phyloP scores from a whole-genome alignment of 768 basidiomycete species.

The Auriscalpium vulgare region DNA sequence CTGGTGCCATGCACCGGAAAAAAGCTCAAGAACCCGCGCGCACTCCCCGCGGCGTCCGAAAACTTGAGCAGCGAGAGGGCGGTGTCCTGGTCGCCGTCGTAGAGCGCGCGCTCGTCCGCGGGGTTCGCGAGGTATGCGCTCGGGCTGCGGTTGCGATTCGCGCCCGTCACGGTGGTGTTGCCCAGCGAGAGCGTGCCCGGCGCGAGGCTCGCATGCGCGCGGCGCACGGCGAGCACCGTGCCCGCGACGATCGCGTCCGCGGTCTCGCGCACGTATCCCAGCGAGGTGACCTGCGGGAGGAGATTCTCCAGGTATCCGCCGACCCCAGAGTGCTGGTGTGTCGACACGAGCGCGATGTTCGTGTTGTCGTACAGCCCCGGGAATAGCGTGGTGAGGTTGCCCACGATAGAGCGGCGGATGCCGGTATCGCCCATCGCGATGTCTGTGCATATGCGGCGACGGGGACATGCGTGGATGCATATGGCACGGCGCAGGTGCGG shows the following conservation, averaged over 20 bases:
- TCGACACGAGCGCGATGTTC: conserved; percentile 73
- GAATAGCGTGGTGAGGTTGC: conserved; percentile 44
- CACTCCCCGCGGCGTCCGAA: conserved; percentile 46
- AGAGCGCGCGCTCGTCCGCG: conserved; percentile 54
- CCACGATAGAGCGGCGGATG: conserved; percentile 59
- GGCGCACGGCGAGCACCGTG: conserved; percentile 58
- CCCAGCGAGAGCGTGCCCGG: conserved; percentile 56
- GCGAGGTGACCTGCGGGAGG: conserved; percentile 65
- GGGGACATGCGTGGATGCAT: background rate
- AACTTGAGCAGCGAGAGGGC: conserved; percentile 62
- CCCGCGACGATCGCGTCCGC: conserved; percentile 67
- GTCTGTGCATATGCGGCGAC: conserved; percentile 31
- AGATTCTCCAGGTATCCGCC: conserved; percentile 76
- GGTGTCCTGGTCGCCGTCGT: conserved; percentile 69
- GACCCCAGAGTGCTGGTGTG: conserved; percentile 72
- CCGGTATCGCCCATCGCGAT: conserved; percentile 81
- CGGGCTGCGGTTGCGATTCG: conserved; percentile 69
- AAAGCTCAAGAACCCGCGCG: conserved; percentile 64
- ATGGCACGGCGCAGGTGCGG: background rate
- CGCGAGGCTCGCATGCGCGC: conserved; percentile 55
- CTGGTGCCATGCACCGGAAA: conserved; percentile 78
- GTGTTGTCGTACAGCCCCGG: conserved; percentile 56
- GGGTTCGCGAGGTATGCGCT: conserved; percentile 75
- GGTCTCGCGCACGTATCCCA: conserved; percentile 66
- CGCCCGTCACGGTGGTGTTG: conserved; percentile 60